phyloP scores from a whole-genome alignment of 202 grass and related monocot species.

The Digitaria exilis region DNA sequence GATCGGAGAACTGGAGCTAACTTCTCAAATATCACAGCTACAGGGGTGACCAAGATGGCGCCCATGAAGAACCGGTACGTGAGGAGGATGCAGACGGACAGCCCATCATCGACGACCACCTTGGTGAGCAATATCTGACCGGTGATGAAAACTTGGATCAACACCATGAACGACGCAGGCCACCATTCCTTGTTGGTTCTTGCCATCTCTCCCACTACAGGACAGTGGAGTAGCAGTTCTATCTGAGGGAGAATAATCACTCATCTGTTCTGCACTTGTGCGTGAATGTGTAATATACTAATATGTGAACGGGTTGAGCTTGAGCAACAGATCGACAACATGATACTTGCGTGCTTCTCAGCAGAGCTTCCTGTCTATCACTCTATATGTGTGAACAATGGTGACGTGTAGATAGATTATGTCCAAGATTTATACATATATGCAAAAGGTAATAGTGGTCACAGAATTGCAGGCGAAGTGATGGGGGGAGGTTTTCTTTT shows the following conservation, averaged over 20 bases:
- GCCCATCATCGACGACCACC: slow-evolving; percentile 35
- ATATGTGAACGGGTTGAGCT: background rate
- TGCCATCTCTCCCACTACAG: background rate
- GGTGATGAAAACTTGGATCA: slow-evolving; percentile 17
- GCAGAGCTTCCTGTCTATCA: background rate
- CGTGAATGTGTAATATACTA: no score
- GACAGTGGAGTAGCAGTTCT: background rate
- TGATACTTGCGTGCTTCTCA: background rate
- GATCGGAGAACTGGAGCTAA: slow-evolving; percentile 9
- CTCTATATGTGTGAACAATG: slow-evolving; percentile 9
- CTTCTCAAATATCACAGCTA: slow-evolving; percentile 34
- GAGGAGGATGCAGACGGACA: slow-evolving; percentile 19
- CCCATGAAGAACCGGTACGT: slow-evolving; percentile 40
- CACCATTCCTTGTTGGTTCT: background rate
- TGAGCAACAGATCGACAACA: background rate
- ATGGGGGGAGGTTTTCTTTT: no score
- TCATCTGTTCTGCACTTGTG: background rate
- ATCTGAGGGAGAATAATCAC: background rate
- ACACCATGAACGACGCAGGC: slow-evolving; percentile 31
- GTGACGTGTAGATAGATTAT: background rate
- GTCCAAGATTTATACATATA: background rate
- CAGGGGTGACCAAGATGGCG: slow-evolving; percentile 21
- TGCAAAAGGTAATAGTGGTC: background rate
- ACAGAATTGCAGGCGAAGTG: background rate
- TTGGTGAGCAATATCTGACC: slow-evolving; percentile 40